A percentile compares a stretch with the other conserved stretches of the same genome.
Conservation (phyloP, 345 rosid genomes). For the Syzygium aqueum region DNA sequence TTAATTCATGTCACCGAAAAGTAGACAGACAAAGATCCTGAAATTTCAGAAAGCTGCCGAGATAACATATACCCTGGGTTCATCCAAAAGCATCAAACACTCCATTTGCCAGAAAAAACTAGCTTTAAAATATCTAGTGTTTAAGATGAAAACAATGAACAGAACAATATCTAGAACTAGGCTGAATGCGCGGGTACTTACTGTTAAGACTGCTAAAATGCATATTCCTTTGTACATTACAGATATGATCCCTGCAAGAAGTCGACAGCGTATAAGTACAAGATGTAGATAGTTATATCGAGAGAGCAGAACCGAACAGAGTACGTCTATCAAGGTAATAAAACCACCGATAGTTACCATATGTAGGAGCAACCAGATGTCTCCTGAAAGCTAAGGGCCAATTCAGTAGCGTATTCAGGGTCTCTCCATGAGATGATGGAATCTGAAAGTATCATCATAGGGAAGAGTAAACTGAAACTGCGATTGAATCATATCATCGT, state of each 20-base stretch:
- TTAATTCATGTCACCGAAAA: background rate
- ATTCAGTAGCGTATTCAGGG: slow-evolving; percentile 74
- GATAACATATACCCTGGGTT: background rate
- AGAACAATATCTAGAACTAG: background rate
- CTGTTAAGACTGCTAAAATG: slow-evolving; percentile 74
- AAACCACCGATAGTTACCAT: slow-evolving; percentile 34
- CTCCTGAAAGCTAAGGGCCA: slow-evolving; percentile 98
- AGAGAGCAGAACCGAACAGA: background rate
- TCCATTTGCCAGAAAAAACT: background rate
- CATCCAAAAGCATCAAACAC: background rate
- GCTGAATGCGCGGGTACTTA: slow-evolving; percentile 25
- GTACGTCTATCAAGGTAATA: background rate
- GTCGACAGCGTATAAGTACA: background rate
- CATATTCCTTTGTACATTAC: slow-evolving; percentile 73
- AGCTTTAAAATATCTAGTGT: background rate
- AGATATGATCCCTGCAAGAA: slow-evolving; percentile 67
- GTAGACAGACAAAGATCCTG: background rate
- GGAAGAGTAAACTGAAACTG: background rate
- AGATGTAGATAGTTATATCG: background rate
- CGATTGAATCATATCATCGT: background rate
- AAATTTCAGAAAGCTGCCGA: background rate
- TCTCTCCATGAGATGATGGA: slow-evolving; percentile 99
- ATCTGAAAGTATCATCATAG: slow-evolving; percentile 29
- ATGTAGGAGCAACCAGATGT: slow-evolving; percentile 85
- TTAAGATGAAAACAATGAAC: background rate